Conservation (phyloP, 768 basidiomycete genomes). For the Russula griseocarnosa region DNA sequence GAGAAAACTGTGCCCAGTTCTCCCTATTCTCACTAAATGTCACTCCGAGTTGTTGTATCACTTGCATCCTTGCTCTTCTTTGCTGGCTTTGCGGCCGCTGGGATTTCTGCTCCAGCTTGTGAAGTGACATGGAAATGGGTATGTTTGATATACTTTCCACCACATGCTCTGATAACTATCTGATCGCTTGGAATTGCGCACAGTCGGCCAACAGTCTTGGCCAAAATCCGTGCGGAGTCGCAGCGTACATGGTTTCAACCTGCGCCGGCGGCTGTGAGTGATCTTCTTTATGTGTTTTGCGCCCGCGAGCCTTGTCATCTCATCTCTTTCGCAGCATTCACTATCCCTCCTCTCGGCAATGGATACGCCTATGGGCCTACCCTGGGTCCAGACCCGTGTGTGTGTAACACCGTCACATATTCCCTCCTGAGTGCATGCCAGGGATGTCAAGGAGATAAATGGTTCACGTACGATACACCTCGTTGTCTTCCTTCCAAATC, state of each 20-base stretch:
- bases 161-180: neutral
- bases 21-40: neutral
- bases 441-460: neutral
- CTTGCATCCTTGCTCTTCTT: neutral
- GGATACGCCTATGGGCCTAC: no score
- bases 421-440: constrained; percentile 19
- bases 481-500: neutral
- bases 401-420: constrained; percentile 16
- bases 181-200: no score
- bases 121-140: constrained; percentile 3
- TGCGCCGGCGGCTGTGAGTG: constrained; percentile 13
- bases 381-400: constrained; percentile 3
- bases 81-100: neutral
- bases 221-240: constrained; percentile 14
- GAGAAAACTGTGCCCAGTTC: neutral
- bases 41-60: neutral
- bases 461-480: constrained; percentile 1
- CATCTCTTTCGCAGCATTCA: constrained; percentile 4
- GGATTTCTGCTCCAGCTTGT: constrained; percentile 12
- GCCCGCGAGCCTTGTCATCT: neutral
- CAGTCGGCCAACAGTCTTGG: constrained; percentile 14
- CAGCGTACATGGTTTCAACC: constrained; percentile 8
- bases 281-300: neutral
- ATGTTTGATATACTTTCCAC: no score
- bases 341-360: no score